Evolutionary conservation across 352 stramenopile genomes (phyloP).

Genomic region (Globisporangium recalcitrans): DNA sequence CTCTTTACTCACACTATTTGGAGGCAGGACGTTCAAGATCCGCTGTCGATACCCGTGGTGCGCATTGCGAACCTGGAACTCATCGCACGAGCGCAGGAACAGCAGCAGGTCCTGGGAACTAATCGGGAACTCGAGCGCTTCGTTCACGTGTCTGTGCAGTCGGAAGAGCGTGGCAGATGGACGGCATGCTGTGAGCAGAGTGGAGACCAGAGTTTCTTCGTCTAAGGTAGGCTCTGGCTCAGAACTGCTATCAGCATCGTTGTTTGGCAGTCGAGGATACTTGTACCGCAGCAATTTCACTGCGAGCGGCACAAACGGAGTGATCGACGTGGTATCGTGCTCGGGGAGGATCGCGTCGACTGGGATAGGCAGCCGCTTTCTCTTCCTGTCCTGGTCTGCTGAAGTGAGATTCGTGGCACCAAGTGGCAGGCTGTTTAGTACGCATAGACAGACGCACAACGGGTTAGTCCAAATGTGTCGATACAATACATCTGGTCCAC

Average conservation of each 20-base stretch:
- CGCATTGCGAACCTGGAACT: constrained; percentile 43
- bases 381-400: constrained; percentile 15
- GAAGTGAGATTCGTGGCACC: constrained; percentile 34
- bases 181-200: constrained; percentile 33
- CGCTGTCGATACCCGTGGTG: constrained; percentile 22
- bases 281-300: constrained; percentile 43
- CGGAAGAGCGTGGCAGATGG: constrained; percentile 58
- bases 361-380: constrained; percentile 39
- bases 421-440: constrained; percentile 59
- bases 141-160: constrained; percentile 50
- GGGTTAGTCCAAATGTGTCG: neutral
- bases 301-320: constrained; percentile 32
- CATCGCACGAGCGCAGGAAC: constrained; percentile 26
- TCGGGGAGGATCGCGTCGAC: constrained; percentile 56
- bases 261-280: constrained; percentile 40
- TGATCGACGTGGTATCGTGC: constrained; percentile 40
- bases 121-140: constrained; percentile 37
- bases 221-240: constrained; percentile 21
- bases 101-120: constrained; percentile 36
- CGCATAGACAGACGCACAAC: too few relatives aligned
- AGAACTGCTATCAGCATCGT: neutral
- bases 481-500: neutral
- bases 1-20: neutral
- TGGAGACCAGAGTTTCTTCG: constrained; percentile 25
- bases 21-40: constrained; percentile 19